These are phyloP conservation scores for Trichosporon faecale DNA, from an alignment of 1,284 basidiomycete species.

Conservation along the genomic window DNA sequence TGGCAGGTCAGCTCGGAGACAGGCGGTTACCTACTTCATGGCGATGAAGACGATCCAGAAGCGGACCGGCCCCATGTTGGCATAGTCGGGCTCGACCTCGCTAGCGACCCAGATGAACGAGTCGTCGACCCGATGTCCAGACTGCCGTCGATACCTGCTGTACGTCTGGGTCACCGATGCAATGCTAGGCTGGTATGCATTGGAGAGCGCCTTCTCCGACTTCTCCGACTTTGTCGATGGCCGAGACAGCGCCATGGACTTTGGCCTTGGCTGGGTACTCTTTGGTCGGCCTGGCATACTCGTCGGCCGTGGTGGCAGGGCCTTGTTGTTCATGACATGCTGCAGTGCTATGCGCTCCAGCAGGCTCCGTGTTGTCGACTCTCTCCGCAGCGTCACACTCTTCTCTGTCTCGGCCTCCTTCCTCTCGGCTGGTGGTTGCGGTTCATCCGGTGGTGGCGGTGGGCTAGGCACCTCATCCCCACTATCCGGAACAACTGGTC, in stretches of 20 bases:
- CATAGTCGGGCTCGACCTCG: not conserved
- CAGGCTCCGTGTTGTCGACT: not conserved
- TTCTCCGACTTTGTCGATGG: constrained; percentile 1
- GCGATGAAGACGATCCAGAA: constrained; percentile 32
- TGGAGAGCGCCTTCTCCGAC: constrained; percentile 1
- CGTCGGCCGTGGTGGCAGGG: not conserved
- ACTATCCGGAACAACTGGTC: not conserved
- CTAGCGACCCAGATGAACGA: not conserved
- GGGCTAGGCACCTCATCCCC: not conserved
- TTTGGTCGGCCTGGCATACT: not conserved
- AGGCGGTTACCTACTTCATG: constrained; percentile 28
- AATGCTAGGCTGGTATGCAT: not conserved
- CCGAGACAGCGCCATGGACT: not conserved
- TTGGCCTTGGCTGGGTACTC: not conserved
- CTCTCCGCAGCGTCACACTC: not conserved
- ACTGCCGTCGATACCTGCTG: not conserved
- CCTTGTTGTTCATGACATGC: constrained; percentile 2
- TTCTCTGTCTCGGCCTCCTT: not conserved
- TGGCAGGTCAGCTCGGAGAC: not conserved
- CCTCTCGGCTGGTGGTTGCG: not conserved
- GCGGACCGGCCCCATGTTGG: not conserved
- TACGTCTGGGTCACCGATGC: constrained; percentile 3
- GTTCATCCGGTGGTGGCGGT: not conserved
- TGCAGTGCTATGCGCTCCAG: constrained; percentile 3
- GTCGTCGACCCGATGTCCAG: not conserved